Evolutionary conservation across 176 grass and related monocot genomes (phyloP).

Genomic region (Pharus latifolius): DNA sequence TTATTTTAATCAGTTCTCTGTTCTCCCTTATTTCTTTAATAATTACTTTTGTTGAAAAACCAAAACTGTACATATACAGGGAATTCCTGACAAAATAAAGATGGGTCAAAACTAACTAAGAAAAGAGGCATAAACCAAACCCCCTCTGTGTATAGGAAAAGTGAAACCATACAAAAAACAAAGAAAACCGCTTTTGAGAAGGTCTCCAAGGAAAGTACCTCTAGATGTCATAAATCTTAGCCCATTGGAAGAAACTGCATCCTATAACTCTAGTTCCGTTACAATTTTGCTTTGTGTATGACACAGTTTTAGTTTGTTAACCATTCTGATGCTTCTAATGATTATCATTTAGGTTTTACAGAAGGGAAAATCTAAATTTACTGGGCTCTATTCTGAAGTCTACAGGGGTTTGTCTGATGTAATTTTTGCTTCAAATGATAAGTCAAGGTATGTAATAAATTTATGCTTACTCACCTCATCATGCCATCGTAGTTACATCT

Average conservation of each 20-base stretch:
- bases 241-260: neutral
- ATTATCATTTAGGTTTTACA: conserved; percentile 40
- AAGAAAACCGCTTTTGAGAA: neutral
- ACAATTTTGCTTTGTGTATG: neutral
- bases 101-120: neutral
- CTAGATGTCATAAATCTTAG: neutral
- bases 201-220: neutral
- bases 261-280: neutral
- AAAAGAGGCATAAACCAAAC: neutral
- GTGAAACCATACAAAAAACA: neutral
- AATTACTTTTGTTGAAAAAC: neutral
- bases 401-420: conserved; percentile 63
- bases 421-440: conserved; percentile 64
- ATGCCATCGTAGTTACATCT: neutral
- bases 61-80: neutral
- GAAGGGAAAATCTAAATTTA: conserved; percentile 70
- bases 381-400: conserved; percentile 19
- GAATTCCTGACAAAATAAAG: neutral
- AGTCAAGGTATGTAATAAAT: conserved; percentile 45
- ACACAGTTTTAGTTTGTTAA: neutral
- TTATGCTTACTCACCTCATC: neutral
- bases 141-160: neutral
- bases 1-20: neutral
- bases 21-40: neutral
- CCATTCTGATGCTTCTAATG: neutral